Evolutionary conservation across 805 yeast genomes (phyloP), one percentile per base, ranked within the genome.

Genomic region (Ogataea wickerhamii): DNA sequence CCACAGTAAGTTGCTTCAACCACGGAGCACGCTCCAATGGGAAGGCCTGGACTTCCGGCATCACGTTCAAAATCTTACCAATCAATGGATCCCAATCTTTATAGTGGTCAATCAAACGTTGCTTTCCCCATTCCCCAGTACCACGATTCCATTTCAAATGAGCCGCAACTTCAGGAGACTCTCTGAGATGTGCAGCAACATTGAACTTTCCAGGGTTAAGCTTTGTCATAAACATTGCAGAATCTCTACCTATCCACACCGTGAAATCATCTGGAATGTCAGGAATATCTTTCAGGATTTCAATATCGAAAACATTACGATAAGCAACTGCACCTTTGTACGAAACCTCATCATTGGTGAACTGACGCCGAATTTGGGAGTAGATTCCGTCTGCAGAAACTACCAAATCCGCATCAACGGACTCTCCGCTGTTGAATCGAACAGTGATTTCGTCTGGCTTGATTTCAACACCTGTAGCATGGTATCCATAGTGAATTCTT

Each of bases 361-460:
- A 38, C 18, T 44, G 48, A 7, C 28, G 42, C 5, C 48, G 24
- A 11, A 41, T 41, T 18, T 30, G 35, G 10, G 48, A 44, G 28
- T 44, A 44, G 8, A 44, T 44, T 18, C 48, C 48, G 20, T 44
- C 48, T 14, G 48, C 48, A 13, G 37, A 38, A 13, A 44, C 25
- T 5, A 44, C 32, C 17, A 44, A 25, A 33, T 44, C 40, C 14
- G 45, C 26, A n/a, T 20, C n/a, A 6, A 33, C 33, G 23, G 26
- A 18, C 6, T 32, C 35, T 19, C 34, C 38, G 14, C n/a, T 27
- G 7, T 27, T 14, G 30, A 27, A 27, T 13, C 7, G 8, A 27
- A 27, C 30, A 13, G 7, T 13, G 10, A 16, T 12, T 16, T 16
- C 18, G 8, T 27, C n/a, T 13, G 30, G 8, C 13, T 22, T 17